phyloP scores from a whole-genome alignment of 495 filamentous ascomycete genomes.

The Trichoderma asperelloides region DNA sequence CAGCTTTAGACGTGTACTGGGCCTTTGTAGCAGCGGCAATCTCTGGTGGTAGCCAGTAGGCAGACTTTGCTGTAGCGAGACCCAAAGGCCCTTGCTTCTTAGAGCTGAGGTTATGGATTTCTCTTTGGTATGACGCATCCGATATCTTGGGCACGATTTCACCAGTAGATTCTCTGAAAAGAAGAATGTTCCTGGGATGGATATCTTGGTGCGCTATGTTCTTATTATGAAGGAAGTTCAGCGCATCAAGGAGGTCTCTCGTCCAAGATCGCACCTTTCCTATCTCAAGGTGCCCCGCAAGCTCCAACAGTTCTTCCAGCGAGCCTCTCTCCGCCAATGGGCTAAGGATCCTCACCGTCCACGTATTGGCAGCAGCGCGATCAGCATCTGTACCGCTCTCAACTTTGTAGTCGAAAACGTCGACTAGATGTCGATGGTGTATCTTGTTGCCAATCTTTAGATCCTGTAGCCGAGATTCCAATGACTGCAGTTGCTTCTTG shows the following conservation, averaged over 20 bases:
- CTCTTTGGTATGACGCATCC: slow-evolving; percentile 58
- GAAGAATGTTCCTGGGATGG: slow-evolving; percentile 64
- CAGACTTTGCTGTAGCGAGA: slow-evolving; percentile 56
- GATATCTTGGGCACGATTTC: slow-evolving; percentile 56
- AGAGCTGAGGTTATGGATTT: slow-evolving; percentile 49
- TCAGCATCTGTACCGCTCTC: slow-evolving; percentile 24
- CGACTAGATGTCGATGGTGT: slow-evolving; percentile 66
- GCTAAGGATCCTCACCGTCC: slow-evolving; percentile 75
- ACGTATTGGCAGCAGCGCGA: slow-evolving; percentile 21
- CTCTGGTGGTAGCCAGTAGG: slow-evolving; percentile 80
- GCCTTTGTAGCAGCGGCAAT: slow-evolving; percentile 49
- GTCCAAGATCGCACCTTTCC: slow-evolving; percentile 75
- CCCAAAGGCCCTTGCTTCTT: slow-evolving; percentile 35
- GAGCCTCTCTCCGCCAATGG: slow-evolving; percentile 76
- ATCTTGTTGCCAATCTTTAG: slow-evolving; percentile 48
- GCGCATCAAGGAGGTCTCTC: slow-evolving; percentile 78
- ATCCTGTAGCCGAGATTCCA: slow-evolving; percentile 62
- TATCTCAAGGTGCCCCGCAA: slow-evolving; percentile 62
- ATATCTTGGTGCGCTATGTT: slow-evolving; percentile 74
- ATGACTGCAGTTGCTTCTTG: slow-evolving; percentile 57
- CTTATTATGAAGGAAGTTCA: slow-evolving; percentile 77
- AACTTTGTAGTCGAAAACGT: slow-evolving; percentile 76
- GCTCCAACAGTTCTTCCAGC: slow-evolving; percentile 68
- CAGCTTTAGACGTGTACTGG: slow-evolving; percentile 66
- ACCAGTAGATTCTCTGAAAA: slow-evolving; percentile 51